Evolutionary conservation across 2,329 filamentous ascomycete genomes (phyloP), one percentile per base, ranked within the genome.

Genomic region (Clarireedia monteithiana): DNA sequence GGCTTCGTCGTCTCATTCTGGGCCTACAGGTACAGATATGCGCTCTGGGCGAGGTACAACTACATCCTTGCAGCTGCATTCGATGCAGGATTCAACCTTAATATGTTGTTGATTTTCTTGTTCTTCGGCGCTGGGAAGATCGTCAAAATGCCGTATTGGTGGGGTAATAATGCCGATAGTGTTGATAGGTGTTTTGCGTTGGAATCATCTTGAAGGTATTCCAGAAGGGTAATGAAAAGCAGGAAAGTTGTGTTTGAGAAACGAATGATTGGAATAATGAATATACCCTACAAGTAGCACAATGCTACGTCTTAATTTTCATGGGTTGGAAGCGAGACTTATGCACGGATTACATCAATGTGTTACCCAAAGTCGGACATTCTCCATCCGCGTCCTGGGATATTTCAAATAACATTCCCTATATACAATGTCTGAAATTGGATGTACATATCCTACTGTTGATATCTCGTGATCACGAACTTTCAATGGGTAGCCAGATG

Each of bases 81-180:
- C 61, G 81, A 84, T 66, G 80, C 81, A 0, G 81, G 79, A 0
- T 84, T 82, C 64, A 84, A 84, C 64, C 70, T 84, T 20, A 82
- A 82, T 59, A 75, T 83, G 75, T 61, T 85, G 58, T 69, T 84
- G 17, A 77, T 83, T n/a, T 84, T 84, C 65, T 64, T 84, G 57
- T 78, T 77, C 58, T 82, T 84, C 61, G 77, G 79, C 1, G 75
- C 77, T 6, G 80, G 74, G 0, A 82, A 78, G 70, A 72, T 80
- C 34, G 69, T 83, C 6, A 72, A 68, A 15, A 84, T 84, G 81
- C 80, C 80, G n/a, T 66, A 80, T 58, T 84, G 82, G 82, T 84
- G 81, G 80, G 81, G 81, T 0, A 84, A 84, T 62, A 77, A 82
- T 60, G 73, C 68, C 27, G 69, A 73, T 17, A 79, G 71, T 53